phyloP scores from a whole-genome alignment of 768 basidiomycete genomes.

The Hirschioporus abietinus region DNA sequence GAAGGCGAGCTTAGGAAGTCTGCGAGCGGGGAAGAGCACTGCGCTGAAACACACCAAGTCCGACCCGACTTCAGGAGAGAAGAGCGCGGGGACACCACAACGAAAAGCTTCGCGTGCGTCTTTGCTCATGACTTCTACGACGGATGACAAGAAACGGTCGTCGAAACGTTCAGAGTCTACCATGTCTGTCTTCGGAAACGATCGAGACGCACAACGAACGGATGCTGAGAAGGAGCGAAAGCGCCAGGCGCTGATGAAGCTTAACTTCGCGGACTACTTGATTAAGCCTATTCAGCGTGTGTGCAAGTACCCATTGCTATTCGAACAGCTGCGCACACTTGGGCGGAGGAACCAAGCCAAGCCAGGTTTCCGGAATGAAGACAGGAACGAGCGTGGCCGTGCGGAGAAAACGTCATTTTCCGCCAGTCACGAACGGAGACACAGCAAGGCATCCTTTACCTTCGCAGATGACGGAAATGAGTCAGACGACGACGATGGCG shows the following conservation, averaged over 20 bases:
- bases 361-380: conserved; percentile 5
- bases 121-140: neutral
- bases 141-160: neutral
- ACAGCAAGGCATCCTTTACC: neutral
- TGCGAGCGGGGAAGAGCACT: neutral
- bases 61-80: neutral
- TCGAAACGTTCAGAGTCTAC: neutral
- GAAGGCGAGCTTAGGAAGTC: neutral
- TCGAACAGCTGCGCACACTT: conserved; percentile 55
- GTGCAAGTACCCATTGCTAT: conserved; percentile 89
- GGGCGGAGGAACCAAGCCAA: neutral
- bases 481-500: neutral
- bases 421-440: neutral
- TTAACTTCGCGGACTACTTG: conserved; percentile 79
- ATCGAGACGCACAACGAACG: neutral
- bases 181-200: neutral
- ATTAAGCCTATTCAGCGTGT: conserved; percentile 97
- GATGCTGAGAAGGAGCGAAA: conserved; percentile 1
- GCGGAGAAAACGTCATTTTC: neutral
- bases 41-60: conserved; percentile 4
- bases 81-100: neutral
- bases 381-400: neutral
- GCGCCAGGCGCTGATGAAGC: conserved; percentile 27
- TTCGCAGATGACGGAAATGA: neutral
- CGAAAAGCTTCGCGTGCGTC: neutral